phyloP scores from a whole-genome alignment of 169 alveolate genomes.

The Toxoplasma gondii region DNA sequence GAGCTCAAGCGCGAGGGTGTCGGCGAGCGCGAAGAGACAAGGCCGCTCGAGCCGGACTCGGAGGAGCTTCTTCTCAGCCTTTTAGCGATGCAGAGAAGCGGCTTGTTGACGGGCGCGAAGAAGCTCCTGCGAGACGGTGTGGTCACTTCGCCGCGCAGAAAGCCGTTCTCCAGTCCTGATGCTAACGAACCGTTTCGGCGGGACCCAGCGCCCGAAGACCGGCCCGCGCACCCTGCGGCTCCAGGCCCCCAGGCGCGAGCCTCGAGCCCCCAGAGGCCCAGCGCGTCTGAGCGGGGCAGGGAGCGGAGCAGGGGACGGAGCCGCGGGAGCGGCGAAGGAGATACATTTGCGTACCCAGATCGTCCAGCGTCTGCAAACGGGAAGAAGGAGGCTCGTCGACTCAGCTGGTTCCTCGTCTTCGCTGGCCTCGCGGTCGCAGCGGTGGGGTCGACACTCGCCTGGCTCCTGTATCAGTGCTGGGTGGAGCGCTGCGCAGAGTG shows the following conservation, averaged over 20 bases:
- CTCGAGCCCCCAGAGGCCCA: background rate
- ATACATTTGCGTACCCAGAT: background rate
- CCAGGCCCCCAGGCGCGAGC: conserved; percentile 8
- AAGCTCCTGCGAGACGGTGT: background rate
- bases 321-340: background rate
- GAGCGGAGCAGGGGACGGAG: background rate
- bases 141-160: background rate
- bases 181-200: background rate
- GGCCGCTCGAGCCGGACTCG: background rate
- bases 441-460: background rate
- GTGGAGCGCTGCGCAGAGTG: conserved; percentile 49
- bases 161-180: background rate
- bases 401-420: conserved; percentile 1
- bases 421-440: background rate
- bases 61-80: background rate
- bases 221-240: background rate
- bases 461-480: conserved; percentile 46
- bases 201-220: background rate
- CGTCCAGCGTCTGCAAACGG: background rate
- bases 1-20: background rate
- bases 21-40: too few species aligned
- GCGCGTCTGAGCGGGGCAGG: background rate
- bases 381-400: background rate
- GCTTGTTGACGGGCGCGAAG: background rate
- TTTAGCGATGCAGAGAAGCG: background rate